A percentile compares a stretch with the other conserved stretches of the same genome.
Evolutionary conservation across 768 basidiomycete genomes (phyloP).

Genomic region (Leccinum incarnatum): DNA sequence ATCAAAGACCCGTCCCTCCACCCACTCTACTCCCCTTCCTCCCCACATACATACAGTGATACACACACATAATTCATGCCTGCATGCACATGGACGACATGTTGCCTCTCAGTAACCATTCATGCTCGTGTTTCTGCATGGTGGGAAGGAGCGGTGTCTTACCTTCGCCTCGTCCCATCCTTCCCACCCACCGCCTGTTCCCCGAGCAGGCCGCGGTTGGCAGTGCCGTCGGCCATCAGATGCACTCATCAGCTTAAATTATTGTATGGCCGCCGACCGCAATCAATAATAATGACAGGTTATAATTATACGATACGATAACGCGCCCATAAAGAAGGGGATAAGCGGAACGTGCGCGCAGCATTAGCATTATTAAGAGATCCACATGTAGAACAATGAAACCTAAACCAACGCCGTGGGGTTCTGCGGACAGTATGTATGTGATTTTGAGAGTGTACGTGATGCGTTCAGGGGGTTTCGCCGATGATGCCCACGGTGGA

Average conservation of each 20-base stretch:
- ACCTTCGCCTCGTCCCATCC: slow-evolving; percentile 6
- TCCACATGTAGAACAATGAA: slow-evolving; percentile 59
- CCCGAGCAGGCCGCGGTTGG: slow-evolving; percentile 5
- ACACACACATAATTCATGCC: not conserved
- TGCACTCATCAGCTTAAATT: not conserved
- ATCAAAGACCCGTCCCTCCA: not conserved
- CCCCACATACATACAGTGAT: not conserved
- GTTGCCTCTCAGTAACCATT: slow-evolving; percentile 9
- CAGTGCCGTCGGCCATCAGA: slow-evolving; percentile 4
- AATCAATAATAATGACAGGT: slow-evolving; percentile 23
- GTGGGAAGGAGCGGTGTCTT: slow-evolving; percentile 26
- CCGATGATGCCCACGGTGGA: slow-evolving; percentile 48
- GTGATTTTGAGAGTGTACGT: slow-evolving; percentile 62
- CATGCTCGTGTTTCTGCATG: slow-evolving; percentile 10
- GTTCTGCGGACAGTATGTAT: slow-evolving; percentile 45
- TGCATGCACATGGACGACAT: slow-evolving; percentile 15
- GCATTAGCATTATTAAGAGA: slow-evolving; percentile 48
- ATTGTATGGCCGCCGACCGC: slow-evolving; percentile 24
- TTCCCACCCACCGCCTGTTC: slow-evolving; percentile 13
- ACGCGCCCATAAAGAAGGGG: slow-evolving; percentile 1
- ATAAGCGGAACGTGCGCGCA: slow-evolving; percentile 47
- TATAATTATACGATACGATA: slow-evolving; percentile 4
- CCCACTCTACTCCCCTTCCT: not conserved
- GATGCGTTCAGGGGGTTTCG: slow-evolving; percentile 52
- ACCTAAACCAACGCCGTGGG: slow-evolving; percentile 47